Evolutionary conservation across 2,329 filamentous ascomycete genomes (phyloP).

Genomic region (Penicillium sp.): DNA sequence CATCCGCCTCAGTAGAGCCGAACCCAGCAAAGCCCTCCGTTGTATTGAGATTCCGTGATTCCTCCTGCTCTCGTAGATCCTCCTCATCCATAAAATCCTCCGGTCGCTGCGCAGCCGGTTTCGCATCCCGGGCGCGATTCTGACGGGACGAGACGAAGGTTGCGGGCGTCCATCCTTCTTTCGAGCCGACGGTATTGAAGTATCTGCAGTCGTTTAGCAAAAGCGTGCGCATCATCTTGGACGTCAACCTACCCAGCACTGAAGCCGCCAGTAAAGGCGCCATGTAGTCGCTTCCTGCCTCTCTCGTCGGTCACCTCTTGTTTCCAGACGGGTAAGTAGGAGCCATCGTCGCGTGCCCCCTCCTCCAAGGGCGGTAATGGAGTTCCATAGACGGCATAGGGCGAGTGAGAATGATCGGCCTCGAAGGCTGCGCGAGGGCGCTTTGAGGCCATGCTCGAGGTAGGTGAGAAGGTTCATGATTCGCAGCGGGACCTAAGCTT

Average conservation of each 20-base stretch:
- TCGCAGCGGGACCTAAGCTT: constrained; percentile 4
- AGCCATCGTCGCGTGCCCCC: constrained; percentile 80
- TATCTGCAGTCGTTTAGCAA: constrained; percentile 61
- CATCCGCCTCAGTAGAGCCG: constrained; percentile 64
- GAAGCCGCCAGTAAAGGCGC: constrained; percentile 94
- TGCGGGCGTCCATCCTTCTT: constrained; percentile 94
- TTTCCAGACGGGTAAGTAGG: constrained; percentile 95
- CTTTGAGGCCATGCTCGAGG: constrained; percentile 51
- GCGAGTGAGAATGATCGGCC: constrained; percentile 68
- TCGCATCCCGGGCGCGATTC: constrained; percentile 71
- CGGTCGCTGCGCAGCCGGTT: constrained; percentile 58
- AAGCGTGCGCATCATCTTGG: neutral
- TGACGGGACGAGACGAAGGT: constrained; percentile 87
- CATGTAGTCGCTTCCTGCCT: constrained; percentile 86
- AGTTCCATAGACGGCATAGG: constrained; percentile 80
- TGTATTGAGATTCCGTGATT: constrained; percentile 73
- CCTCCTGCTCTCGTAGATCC: constrained; percentile 82
- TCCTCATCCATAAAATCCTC: constrained; percentile 99
- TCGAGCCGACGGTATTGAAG: constrained; percentile 97
- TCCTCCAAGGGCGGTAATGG: constrained; percentile 76
- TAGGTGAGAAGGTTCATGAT: constrained; percentile 2
- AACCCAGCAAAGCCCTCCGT: constrained; percentile 72
- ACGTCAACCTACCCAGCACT: constrained; percentile 75
- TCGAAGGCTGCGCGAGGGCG: constrained; percentile 77
- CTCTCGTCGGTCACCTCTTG: constrained; percentile 94